phyloP scores from a whole-genome alignment of 169 alveolate species.

The Eimeria necatrix region DNA sequence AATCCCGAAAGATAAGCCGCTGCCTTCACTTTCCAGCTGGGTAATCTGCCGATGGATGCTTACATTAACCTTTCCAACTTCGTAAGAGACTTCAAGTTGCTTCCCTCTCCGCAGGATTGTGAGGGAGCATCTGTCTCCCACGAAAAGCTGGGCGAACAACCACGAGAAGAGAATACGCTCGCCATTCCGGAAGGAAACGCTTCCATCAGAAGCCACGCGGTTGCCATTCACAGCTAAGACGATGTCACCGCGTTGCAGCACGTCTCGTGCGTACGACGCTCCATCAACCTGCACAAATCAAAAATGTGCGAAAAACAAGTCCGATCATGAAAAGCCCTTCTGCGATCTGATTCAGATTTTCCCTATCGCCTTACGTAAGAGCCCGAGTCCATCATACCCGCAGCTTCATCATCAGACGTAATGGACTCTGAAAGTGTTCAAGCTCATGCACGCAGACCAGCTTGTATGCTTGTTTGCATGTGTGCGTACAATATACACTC shows the following conservation, averaged over 20 bases:
- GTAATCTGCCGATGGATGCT: neutral
- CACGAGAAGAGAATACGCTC: constrained; percentile 81
- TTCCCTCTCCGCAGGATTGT: constrained; percentile 23
- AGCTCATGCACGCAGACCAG: neutral
- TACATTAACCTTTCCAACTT: constrained; percentile 68
- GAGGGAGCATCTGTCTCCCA: constrained; percentile 72
- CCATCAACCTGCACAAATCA: constrained; percentile 69
- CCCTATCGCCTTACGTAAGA: neutral
- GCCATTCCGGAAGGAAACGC: constrained; percentile 80
- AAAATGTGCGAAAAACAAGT: neutral
- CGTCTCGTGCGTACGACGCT: constrained; percentile 71
- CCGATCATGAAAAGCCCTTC: neutral
- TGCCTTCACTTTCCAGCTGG: too few species aligned
- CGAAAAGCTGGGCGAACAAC: constrained; percentile 79
- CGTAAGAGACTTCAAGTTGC: neutral
- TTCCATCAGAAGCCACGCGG: constrained; percentile 82
- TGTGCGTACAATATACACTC: neutral
- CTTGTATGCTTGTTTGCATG: neutral
- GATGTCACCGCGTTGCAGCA: constrained; percentile 80
- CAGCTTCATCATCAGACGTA: neutral
- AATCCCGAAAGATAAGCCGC: too few species aligned
- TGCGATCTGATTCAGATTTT: neutral
- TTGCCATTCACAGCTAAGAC: constrained; percentile 66
- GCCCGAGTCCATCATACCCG: neutral
- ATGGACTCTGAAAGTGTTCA: neutral